A percentile compares a stretch with the other conserved stretches of the same genome.
phyloP scores from a whole-genome alignment of 768 basidiomycete genomes.

The Gyrodon lividus region DNA sequence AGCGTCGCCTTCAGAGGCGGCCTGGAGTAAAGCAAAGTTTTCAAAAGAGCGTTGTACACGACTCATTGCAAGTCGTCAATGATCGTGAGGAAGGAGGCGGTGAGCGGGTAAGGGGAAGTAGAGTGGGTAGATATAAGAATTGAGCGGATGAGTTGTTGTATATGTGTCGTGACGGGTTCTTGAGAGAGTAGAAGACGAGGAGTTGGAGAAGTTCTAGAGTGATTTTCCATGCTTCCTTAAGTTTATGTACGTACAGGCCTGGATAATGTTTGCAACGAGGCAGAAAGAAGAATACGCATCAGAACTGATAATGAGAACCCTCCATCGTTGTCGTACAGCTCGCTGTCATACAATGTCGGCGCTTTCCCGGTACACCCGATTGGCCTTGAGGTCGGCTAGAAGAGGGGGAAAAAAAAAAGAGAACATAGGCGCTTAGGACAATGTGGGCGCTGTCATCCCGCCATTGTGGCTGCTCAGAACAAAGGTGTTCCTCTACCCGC shows the following conservation, averaged over 20 bases:
- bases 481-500: too few relatives aligned
- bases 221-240: conserved; percentile 22
- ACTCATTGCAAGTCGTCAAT: conserved; percentile 36
- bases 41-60: conserved; percentile 39
- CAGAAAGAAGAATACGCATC: conserved; percentile 4
- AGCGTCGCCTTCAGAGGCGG: conserved; percentile 57
- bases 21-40: conserved; percentile 48
- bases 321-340: conserved; percentile 7
- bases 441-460: conserved; percentile 3
- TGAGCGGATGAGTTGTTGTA: background rate
- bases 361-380: conserved; percentile 2
- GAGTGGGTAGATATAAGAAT: conserved; percentile 19
- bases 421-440: conserved; percentile 4
- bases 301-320: conserved; percentile 8
- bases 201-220: conserved; percentile 3
- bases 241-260: conserved; percentile 24
- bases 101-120: conserved; percentile 1
- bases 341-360: background rate
- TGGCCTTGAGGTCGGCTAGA: conserved; percentile 32
- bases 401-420: conserved; percentile 14
- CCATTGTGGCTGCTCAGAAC: background rate
- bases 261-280: conserved; percentile 27
- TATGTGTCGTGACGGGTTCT: conserved; percentile 1
- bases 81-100: conserved; percentile 19
- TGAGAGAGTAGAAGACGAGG: background rate